phyloP scores from a whole-genome alignment of 768 basidiomycete species.

The Crucibulum laeve region DNA sequence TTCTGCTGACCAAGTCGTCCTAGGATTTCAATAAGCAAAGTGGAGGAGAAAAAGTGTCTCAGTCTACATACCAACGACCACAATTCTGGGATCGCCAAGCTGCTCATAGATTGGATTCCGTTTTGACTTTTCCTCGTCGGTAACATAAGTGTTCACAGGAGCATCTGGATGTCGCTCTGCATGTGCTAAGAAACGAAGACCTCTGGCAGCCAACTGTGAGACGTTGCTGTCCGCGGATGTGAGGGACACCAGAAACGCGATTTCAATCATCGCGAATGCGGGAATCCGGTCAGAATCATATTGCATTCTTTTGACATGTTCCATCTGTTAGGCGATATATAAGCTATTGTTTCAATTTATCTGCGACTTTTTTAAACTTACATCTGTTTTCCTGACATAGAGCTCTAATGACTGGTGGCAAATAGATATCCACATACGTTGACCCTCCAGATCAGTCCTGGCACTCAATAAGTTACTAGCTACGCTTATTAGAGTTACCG shows the following conservation, averaged over 20 bases:
- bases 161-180: constrained; percentile 61
- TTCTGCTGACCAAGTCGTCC: constrained; percentile 81
- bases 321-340: constrained; percentile 20
- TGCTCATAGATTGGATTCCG: constrained; percentile 75
- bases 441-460: constrained; percentile 56
- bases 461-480: constrained; percentile 53
- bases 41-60: neutral
- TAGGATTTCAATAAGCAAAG: constrained; percentile 17
- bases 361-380: constrained; percentile 21
- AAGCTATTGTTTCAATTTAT: neutral
- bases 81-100: constrained; percentile 69
- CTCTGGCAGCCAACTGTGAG: constrained; percentile 63
- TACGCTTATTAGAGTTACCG: constrained; percentile 42
- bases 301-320: constrained; percentile 47
- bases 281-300: constrained; percentile 47
- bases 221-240: constrained; percentile 66
- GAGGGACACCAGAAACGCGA: constrained; percentile 67
- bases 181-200: constrained; percentile 63
- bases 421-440: constrained; percentile 67
- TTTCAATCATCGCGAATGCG: constrained; percentile 66
- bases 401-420: constrained; percentile 56
- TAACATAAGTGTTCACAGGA: constrained; percentile 43
- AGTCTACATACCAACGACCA: constrained; percentile 51
- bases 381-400: constrained; percentile 45
- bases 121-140: constrained; percentile 61